Evolutionary conservation across 768 basidiomycete species (phyloP).

Genomic region (Pleurotus eryngii): DNA sequence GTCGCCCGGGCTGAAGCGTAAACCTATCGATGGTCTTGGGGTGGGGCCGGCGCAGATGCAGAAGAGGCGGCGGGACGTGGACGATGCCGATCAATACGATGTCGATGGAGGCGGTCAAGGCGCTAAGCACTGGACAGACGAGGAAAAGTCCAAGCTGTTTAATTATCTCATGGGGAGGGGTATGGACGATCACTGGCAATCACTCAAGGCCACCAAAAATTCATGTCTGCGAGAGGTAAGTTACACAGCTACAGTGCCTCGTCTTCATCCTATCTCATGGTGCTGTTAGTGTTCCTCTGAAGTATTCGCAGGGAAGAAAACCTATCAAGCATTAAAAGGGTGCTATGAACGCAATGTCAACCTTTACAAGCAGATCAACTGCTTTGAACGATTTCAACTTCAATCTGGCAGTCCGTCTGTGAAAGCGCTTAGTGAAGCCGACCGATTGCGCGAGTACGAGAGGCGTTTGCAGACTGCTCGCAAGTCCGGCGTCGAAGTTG

Average conservation of each 20-base stretch:
- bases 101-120: conserved; percentile 51
- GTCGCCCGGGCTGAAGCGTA: conserved; percentile 47
- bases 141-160: conserved; percentile 76
- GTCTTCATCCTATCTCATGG: neutral
- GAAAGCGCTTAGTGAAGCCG: conserved; percentile 48
- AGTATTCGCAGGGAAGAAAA: conserved; percentile 74
- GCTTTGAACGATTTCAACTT: conserved; percentile 56
- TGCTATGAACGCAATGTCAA: conserved; percentile 86
- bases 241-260: neutral
- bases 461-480: conserved; percentile 65
- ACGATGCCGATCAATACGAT: conserved; percentile 40
- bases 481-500: conserved; percentile 65
- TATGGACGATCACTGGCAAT: conserved; percentile 76
- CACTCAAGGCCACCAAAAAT: conserved; percentile 77
- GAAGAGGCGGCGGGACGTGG: conserved; percentile 47
- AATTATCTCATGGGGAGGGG: conserved; percentile 71
- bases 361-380: conserved; percentile 78
- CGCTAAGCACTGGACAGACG: conserved; percentile 84
- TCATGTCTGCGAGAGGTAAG: conserved; percentile 76
- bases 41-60: conserved; percentile 29
- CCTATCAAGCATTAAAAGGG: conserved; percentile 80
- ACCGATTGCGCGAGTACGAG: conserved; percentile 69
- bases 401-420: conserved; percentile 34
- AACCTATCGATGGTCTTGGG: conserved; percentile 40
- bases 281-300: conserved; percentile 58